Conservation (phyloP, 2,329 filamentous ascomycete genomes). For the Botryotinia calthae region DNA sequence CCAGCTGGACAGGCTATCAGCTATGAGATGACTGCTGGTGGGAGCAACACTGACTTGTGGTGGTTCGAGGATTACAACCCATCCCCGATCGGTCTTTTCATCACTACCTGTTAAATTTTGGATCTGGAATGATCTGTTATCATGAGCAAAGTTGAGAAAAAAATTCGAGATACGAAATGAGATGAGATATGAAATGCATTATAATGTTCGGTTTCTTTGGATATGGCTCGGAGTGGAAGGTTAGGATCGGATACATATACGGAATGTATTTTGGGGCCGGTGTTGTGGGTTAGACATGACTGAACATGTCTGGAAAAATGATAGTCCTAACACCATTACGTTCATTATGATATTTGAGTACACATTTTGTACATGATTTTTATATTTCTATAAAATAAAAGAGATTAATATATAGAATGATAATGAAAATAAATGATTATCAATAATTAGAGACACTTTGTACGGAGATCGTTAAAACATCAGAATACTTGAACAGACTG, state of each 20-base stretch:
- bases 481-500: not conserved
- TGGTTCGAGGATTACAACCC: slow-evolving; percentile 66
- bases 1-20: slow-evolving; percentile 51
- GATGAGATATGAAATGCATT: not conserved
- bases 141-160: not conserved
- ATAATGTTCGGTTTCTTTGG: not conserved
- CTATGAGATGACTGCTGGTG: slow-evolving; percentile 48
- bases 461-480: not conserved
- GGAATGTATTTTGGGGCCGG: not conserved
- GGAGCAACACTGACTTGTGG: slow-evolving; percentile 49
- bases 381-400: not conserved
- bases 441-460: not conserved
- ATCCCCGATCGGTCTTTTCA: slow-evolving; percentile 44
- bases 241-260: not conserved
- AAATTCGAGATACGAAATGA: not conserved
- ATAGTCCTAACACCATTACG: not conserved
- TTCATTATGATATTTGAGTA: not conserved
- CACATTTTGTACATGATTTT: not conserved
- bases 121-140: not conserved
- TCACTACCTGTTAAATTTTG: slow-evolving; percentile 30
- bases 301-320: not conserved
- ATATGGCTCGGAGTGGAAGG: not conserved
- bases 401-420: not conserved
- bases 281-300: not conserved
- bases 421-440: not conserved